A percentile compares a stretch with the other conserved stretches of the same genome.
These are phyloP conservation scores for Penicillium brasilianum DNA, from an alignment of 2,329 filamentous ascomycete species.

Conservation along the genomic window DNA sequence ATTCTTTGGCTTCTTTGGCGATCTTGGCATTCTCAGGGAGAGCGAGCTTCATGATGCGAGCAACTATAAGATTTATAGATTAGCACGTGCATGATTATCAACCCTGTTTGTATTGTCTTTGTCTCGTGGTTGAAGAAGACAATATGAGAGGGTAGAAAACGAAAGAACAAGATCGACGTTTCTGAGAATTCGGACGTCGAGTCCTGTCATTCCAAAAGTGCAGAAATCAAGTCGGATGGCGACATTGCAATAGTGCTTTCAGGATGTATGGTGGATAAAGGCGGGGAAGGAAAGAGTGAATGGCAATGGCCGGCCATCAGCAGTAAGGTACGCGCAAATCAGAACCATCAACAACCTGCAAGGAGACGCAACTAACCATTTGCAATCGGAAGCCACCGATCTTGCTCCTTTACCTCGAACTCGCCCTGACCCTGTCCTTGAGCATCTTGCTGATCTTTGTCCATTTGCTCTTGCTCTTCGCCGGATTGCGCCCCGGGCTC, in stretches of 20 bases:
- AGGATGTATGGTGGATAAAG: conserved; percentile 20
- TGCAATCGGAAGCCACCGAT: conserved; percentile 99
- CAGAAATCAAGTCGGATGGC: too few species aligned
- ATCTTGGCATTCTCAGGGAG: conserved; percentile 99
- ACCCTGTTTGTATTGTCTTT: background rate
- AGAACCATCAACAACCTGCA: conserved; percentile 47
- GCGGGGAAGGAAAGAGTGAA: conserved; percentile 37
- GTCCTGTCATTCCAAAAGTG: background rate
- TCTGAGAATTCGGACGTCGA: background rate
- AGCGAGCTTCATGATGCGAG: conserved; percentile 98
- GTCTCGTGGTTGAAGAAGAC: background rate
- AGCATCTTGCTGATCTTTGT: conserved; percentile 67
- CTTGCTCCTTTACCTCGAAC: conserved; percentile 99
- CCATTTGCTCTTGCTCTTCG: conserved; percentile 90
- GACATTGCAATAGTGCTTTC: background rate
- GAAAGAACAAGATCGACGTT: background rate
- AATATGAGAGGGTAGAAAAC: background rate
- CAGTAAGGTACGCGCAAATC: conserved; percentile 59
- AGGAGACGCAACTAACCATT: conserved; percentile 82
- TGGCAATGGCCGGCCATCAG: conserved; percentile 34
- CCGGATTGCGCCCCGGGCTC: conserved; percentile 93
- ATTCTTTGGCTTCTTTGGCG: conserved; percentile 98
- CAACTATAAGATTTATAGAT: conserved; percentile 78
- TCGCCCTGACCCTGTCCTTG: conserved; percentile 77
- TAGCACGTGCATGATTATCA: conserved; percentile 20